phyloP scores from a whole-genome alignment of 2,329 filamentous ascomycete genomes.

The Exophiala dermatitidis region DNA sequence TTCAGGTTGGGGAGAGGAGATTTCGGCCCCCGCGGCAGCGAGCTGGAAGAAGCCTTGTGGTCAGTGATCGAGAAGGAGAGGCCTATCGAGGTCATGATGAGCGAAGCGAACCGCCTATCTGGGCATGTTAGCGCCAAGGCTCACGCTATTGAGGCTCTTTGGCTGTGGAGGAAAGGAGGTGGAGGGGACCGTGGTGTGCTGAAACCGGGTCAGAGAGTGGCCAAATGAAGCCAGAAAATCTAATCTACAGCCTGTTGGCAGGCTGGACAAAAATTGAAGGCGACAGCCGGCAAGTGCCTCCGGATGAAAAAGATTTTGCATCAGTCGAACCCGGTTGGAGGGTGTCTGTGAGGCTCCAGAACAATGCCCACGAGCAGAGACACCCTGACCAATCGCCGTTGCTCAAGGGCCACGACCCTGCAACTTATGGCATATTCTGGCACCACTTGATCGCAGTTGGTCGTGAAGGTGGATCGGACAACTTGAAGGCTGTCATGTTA shows the following conservation, averaged over 20 bases:
- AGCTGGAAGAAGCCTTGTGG: constrained; percentile 76
- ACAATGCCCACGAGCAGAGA: too few species aligned
- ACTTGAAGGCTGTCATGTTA: neutral
- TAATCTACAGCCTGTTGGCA: neutral
- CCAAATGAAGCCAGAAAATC: constrained; percentile 5
- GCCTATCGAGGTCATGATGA: constrained; percentile 67
- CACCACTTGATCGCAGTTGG: neutral
- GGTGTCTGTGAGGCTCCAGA: too few species aligned
- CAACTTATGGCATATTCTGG: neutral
- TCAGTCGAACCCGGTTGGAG: too few species aligned
- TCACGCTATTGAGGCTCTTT: constrained; percentile 82
- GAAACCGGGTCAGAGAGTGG: constrained; percentile 30
- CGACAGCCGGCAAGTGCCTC: too few species aligned
- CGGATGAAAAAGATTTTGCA: too few species aligned
- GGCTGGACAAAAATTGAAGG: neutral
- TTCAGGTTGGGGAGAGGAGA: constrained; percentile 73
- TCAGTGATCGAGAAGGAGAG: constrained; percentile 65
- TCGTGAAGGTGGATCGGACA: neutral
- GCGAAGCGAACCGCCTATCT: constrained; percentile 61
- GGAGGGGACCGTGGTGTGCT: constrained; percentile 42
- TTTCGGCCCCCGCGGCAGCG: constrained; percentile 54
- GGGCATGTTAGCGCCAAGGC: constrained; percentile 73
- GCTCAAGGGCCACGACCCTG: neutral
- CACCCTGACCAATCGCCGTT: neutral
- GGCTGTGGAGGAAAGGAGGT: constrained; percentile 66